These are phyloP conservation scores for Triticum aestivum DNA, from an alignment of 176 grass and related monocot species.

Conservation along the genomic window DNA sequence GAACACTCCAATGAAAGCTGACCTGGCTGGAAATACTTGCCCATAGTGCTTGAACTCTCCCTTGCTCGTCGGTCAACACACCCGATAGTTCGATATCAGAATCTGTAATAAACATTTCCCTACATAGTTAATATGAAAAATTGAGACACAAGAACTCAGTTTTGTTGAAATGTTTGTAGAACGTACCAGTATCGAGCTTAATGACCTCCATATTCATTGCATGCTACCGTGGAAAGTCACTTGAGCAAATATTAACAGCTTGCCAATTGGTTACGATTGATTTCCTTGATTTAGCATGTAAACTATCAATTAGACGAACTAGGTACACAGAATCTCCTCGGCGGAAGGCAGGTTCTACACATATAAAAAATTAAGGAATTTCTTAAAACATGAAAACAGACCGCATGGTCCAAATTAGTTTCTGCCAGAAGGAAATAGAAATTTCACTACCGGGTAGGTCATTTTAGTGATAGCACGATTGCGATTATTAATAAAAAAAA, in stretches of 20 bases:
- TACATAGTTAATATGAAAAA: background rate
- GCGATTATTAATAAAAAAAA: too few relatives aligned
- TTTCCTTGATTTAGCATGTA: slow-evolving; percentile 97
- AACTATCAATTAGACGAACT: slow-evolving; percentile 86
- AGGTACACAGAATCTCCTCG: slow-evolving; percentile 97
- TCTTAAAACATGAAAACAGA: too few relatives aligned
- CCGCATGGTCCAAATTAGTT: background rate
- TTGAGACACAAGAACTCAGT: background rate
- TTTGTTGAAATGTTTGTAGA: slow-evolving; percentile 2
- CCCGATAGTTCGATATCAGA: slow-evolving; percentile 40
- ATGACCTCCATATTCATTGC: slow-evolving; percentile 98
- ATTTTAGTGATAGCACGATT: too few relatives aligned
- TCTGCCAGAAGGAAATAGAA: too few relatives aligned
- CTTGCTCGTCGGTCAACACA: slow-evolving; percentile 90
- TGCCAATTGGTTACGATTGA: slow-evolving; percentile 92
- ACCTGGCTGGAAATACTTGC: slow-evolving; percentile 99
- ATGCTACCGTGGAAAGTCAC: slow-evolving; percentile 82
- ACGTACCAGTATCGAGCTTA: slow-evolving; percentile 90
- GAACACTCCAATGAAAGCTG: slow-evolving; percentile 34
- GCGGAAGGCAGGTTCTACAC: slow-evolving; percentile 81
- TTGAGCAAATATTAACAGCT: slow-evolving; percentile 91
- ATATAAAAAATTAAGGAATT: slow-evolving; percentile 15
- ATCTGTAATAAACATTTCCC: slow-evolving; percentile 17
- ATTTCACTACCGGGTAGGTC: too few relatives aligned
- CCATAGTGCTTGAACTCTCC: slow-evolving; percentile 97